Evolutionary conservation across 164 flowering plant species (phyloP).

Genomic region (Nelumbo lutea): DNA sequence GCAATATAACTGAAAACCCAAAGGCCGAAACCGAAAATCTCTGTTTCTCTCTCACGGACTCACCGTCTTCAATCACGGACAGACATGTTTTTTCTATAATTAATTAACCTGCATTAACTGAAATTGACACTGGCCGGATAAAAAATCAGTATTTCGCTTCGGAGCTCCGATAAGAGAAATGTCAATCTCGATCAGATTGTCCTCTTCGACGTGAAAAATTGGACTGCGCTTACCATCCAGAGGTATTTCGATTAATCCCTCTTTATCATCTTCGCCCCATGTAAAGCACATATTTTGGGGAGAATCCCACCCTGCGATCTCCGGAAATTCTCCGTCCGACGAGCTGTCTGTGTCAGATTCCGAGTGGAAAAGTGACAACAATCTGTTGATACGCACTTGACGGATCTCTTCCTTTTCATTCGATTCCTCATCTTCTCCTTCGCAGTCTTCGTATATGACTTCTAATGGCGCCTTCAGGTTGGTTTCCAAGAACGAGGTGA

Average conservation of each 20-base stretch:
- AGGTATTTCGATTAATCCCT: conserved; percentile 53
- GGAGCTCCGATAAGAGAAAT: conserved; percentile 33
- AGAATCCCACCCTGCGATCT: conserved; percentile 32
- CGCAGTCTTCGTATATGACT: conserved; percentile 72
- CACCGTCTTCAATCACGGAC: not conserved
- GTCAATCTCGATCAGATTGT: conserved; percentile 72
- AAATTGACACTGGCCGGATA: conserved; percentile 6
- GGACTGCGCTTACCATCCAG: conserved; percentile 25
- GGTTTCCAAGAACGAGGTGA: conserved; percentile 51
- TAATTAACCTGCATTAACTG: conserved; percentile 8
- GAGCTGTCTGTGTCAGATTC: conserved; percentile 59
- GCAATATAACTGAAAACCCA: not conserved
- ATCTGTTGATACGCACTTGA: conserved; percentile 19
- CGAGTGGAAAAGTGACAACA: conserved; percentile 45
- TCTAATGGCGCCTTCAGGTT: conserved; percentile 73
- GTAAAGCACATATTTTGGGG: conserved; percentile 31
- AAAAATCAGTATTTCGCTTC: conserved; percentile 3
- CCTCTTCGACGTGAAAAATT: conserved; percentile 44
- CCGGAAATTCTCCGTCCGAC: conserved; percentile 39
- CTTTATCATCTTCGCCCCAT: conserved; percentile 59
- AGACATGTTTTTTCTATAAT: not conserved
- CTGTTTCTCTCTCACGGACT: not conserved
- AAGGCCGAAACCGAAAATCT: not conserved
- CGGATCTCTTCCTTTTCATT: conserved; percentile 9
- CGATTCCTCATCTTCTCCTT: conserved; percentile 43